Evolutionary conservation across 2,329 filamentous ascomycete species (phyloP), one percentile per base, ranked within the genome.

Genomic region (Bisporella sp.): DNA sequence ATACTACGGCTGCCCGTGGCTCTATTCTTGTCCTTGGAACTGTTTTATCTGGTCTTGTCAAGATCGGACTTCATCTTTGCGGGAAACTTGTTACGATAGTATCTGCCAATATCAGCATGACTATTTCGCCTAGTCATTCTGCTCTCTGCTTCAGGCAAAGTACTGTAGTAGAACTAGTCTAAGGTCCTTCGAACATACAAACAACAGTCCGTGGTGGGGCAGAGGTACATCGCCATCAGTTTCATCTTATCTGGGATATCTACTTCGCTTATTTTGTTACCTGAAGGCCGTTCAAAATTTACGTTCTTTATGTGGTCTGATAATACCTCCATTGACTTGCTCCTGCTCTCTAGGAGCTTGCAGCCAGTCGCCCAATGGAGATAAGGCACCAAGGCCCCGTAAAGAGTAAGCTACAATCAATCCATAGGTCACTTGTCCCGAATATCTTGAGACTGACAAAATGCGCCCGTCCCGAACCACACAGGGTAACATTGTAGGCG

Each of bases 141-240:
- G 9, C 39, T 33, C 35, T 46, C 45, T 21, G 45, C 33, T n/a
- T 46, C 33, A 4, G 47, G 29, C 12, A 44, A 13, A 30, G 47
- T 48, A 29, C 47, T 48, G 41, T 51, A 43, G 33, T 47, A 51
- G 40, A 35, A 47, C 32, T 47, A 37, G 32, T 51, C 49, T 45
- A 47, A 37, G 12, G 45, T 51, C 35, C 37, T 47, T 31, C 44
- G 45, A 43, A 43, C 31, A 21, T 47, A 44, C 9, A 51, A 28
- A 21, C 44, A 47, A 9, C 32, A 30, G 40, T 47, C 49, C 6
- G 37, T 37, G n/a, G 4, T 35, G 30, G 47, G 47, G 13, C 35
- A 33, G 5, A 48, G 41, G 32, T 29, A 48, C 5, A 41, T 41
- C 43, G 29, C 21, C 37, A 48, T 13, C 9, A 48, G 6, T 32